Conservation (phyloP, 805 yeast genomes). For the Yueomyces sinensis region DNA sequence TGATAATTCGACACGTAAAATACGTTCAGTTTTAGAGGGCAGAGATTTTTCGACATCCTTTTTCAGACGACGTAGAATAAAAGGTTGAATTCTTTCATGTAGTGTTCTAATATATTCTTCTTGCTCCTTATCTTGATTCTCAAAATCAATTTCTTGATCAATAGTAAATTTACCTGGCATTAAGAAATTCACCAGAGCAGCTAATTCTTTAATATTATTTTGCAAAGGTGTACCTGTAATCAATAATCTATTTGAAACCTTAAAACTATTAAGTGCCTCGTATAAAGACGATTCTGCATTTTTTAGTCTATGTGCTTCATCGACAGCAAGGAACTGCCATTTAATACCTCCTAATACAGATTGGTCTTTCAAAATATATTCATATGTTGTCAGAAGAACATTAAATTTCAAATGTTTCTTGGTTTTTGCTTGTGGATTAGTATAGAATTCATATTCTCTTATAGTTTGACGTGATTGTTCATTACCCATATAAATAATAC, state of each 20-base stretch:
- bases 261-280: constrained; percentile 74
- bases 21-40: constrained; percentile 92
- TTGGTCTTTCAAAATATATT: constrained; percentile 85
- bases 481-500: constrained; percentile 87
- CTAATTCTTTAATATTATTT: constrained; percentile 87
- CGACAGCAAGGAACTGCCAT: constrained; percentile 97
- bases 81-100: constrained; percentile 79
- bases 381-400: constrained; percentile 87
- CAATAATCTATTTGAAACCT: constrained; percentile 68
- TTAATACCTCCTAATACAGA: constrained; percentile 64
- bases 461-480: constrained; percentile 71
- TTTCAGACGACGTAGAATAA: constrained; percentile 81
- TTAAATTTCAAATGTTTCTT: constrained; percentile 73
- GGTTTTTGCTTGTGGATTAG: constrained; percentile 31
- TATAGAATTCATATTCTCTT: constrained; percentile 75
- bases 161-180: constrained; percentile 91
- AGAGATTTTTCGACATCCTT: constrained; percentile 95
- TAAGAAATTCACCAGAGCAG: constrained; percentile 85
- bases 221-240: constrained; percentile 98
- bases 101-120: constrained; percentile 79
- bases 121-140: constrained; percentile 73
- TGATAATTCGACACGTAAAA: constrained; percentile 85
- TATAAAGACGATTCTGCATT: constrained; percentile 89
- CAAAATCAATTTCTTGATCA: constrained; percentile 92
- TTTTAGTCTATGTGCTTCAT: constrained; percentile 94